A percentile compares a stretch with the other conserved stretches of the same genome.
Conservation (phyloP, 2,329 filamentous ascomycete species). For the Emmonsiellopsis sp. region DNA sequence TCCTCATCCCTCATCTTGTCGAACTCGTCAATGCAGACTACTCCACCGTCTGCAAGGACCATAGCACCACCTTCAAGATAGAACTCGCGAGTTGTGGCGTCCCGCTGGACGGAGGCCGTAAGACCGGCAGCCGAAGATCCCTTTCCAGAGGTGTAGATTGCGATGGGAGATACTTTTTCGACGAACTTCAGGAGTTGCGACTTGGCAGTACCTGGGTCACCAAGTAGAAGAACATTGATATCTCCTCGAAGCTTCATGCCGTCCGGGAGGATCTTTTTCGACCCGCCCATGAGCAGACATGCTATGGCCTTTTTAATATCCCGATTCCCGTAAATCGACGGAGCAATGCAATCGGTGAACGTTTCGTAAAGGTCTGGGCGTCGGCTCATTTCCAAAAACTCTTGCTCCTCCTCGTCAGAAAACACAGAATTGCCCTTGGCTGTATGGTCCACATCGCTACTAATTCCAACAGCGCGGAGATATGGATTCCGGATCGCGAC, state of each 20-base stretch:
- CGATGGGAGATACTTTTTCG: constrained; percentile 89
- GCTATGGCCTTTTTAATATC: constrained; percentile 98
- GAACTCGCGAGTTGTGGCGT: constrained; percentile 86
- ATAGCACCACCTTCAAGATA: constrained; percentile 97
- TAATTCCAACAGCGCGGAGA: constrained; percentile 82
- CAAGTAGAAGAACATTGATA: constrained; percentile 92
- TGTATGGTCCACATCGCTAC: constrained; percentile 80
- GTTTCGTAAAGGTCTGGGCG: constrained; percentile 84
- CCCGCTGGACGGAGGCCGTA: constrained; percentile 91
- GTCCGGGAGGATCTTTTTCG: constrained; percentile 94
- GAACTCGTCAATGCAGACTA: constrained; percentile 98
- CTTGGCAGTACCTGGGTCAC: constrained; percentile 96
- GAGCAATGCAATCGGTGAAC: constrained; percentile 87
- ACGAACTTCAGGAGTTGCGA: constrained; percentile 97
- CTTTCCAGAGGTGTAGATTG: constrained; percentile 97
- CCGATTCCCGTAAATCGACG: constrained; percentile 90
- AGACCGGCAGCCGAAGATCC: constrained; percentile 95
- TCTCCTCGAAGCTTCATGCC: constrained; percentile 97
- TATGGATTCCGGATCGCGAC: constrained; percentile 96
- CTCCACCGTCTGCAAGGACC: constrained; percentile 93
- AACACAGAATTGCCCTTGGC: constrained; percentile 77
- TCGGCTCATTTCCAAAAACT: constrained; percentile 85
- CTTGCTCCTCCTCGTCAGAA: constrained; percentile 92
- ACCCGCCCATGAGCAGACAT: constrained; percentile 85
- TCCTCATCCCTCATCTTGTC: constrained; percentile 99